A percentile compares a stretch with the other conserved stretches of the same genome.
These are phyloP conservation scores for Emiliania huxleyi DNA, from an alignment of 78 protist genomes.

Conservation along the genomic window DNA sequence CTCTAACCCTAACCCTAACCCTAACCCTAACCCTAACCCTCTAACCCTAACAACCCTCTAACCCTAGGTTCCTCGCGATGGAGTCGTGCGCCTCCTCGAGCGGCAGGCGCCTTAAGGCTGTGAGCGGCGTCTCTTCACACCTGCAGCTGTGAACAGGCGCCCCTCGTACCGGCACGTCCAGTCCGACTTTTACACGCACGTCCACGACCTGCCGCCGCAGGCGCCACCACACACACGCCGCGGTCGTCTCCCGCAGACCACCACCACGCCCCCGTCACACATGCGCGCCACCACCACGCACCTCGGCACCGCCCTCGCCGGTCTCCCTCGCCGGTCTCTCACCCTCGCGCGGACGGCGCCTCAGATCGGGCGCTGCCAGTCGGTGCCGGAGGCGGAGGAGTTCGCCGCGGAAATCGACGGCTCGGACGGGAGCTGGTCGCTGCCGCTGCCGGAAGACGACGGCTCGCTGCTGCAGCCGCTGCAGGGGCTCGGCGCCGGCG, in stretches of 20 bases:
- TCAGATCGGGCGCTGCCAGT: slow-evolving; percentile 5
- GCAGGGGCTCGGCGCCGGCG: too few species aligned
- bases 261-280: background rate
- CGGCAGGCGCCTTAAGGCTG: too few species aligned
- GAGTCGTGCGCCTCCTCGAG: slow-evolving; percentile 33
- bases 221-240: background rate
- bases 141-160: too few species aligned
- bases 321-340: too few species aligned
- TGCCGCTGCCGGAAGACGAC: background rate
- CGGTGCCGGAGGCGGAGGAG: background rate
- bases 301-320: too few species aligned
- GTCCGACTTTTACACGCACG: slow-evolving; percentile 44
- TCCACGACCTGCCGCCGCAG: slow-evolving; percentile 45
- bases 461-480: background rate
- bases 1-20: background rate
- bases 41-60: too few species aligned
- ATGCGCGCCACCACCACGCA: background rate
- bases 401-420: background rate
- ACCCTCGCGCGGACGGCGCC: too few species aligned
- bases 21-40: too few species aligned
- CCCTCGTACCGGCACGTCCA: background rate
- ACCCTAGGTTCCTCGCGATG: slow-evolving; percentile 17
- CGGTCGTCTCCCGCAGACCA: background rate
- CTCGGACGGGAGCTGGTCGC: background rate
- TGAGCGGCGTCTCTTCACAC: too few species aligned